Evolutionary conservation across 495 filamentous ascomycete genomes (phyloP).

Genomic region (Platismatia glauca): DNA sequence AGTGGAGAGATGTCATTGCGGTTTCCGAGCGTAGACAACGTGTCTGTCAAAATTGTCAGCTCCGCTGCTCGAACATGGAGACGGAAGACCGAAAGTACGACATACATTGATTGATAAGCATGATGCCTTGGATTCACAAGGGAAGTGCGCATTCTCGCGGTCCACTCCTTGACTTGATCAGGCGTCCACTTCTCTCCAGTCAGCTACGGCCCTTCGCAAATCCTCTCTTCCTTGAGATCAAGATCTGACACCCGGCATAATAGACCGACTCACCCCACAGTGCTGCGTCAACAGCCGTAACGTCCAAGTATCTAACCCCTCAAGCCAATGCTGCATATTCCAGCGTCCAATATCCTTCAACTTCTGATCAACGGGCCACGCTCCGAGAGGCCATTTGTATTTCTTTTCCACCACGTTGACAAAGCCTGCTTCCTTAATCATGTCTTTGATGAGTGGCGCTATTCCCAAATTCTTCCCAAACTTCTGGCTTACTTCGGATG

Average conservation of each 20-base stretch:
- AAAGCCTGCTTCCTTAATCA: slow-evolving; percentile 44
- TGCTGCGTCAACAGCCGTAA: slow-evolving; percentile 53
- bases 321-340: slow-evolving; percentile 50
- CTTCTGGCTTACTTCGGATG: slow-evolving; percentile 42
- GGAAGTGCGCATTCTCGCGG: slow-evolving; percentile 17
- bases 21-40: slow-evolving; percentile 27
- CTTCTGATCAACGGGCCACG: slow-evolving; percentile 55
- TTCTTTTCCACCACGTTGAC: slow-evolving; percentile 47
- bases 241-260: background rate
- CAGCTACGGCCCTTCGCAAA: slow-evolving; percentile 8
- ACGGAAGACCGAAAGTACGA: slow-evolving; percentile 6
- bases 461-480: slow-evolving; percentile 43
- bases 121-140: slow-evolving; percentile 27
- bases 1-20: slow-evolving; percentile 1
- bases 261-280: slow-evolving; percentile 29
- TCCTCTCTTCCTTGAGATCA: background rate
- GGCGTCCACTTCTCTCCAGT: slow-evolving; percentile 24
- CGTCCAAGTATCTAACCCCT: slow-evolving; percentile 48
- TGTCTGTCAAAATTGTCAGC: slow-evolving; percentile 22
- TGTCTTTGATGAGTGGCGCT: slow-evolving; percentile 32
- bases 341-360: slow-evolving; percentile 57
- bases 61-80: slow-evolving; percentile 1
- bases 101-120: slow-evolving; percentile 27
- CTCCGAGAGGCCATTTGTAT: slow-evolving; percentile 58
- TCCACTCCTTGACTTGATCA: slow-evolving; percentile 22